Conservation (phyloP, 768 basidiomycete species). For the Naganishia onofrii region DNA sequence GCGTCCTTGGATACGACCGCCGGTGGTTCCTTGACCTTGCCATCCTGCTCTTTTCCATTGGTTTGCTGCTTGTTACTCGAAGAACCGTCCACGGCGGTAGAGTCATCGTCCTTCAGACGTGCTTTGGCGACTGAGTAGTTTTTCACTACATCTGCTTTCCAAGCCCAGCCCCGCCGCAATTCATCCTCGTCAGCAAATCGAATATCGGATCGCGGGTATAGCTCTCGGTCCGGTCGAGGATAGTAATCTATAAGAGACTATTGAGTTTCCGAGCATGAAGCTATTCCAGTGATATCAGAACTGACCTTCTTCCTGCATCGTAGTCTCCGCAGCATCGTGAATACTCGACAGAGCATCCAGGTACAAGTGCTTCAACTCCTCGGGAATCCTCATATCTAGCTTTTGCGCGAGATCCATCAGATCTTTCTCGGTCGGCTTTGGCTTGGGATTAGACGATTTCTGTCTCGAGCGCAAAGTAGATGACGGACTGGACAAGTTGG, state of each 20-base stretch:
- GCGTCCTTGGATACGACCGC: conserved; percentile 1
- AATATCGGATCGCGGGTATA: conserved; percentile 40
- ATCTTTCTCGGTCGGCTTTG: conserved; percentile 25
- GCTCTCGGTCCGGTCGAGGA: conserved; percentile 33
- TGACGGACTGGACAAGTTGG: conserved; percentile 14
- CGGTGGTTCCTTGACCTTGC: background rate
- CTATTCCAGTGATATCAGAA: background rate
- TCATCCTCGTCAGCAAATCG: conserved; percentile 39
- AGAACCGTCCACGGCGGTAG: conserved; percentile 5
- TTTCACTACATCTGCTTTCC: conserved; percentile 32
- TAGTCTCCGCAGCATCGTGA: conserved; percentile 26
- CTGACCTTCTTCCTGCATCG: conserved; percentile 17
- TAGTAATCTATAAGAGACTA: conserved; percentile 35
- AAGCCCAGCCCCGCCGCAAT: conserved; percentile 38
- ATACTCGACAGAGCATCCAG: conserved; percentile 25
- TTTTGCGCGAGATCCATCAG: conserved; percentile 11
- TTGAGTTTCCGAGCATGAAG: background rate
- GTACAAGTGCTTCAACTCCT: conserved; percentile 11
- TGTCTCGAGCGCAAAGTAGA: conserved; percentile 7
- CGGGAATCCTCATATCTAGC: conserved; percentile 23
- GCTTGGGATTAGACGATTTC: conserved; percentile 20
- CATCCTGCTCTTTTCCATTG: conserved; percentile 16
- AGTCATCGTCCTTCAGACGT: conserved; percentile 19
- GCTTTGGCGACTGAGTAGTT: conserved; percentile 17
- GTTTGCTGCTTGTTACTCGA: conserved; percentile 1